A percentile compares a stretch with the other conserved stretches of the same genome.
Evolutionary conservation across 495 filamentous ascomycete species (phyloP).

Genomic region (Penicillium alfredii): DNA sequence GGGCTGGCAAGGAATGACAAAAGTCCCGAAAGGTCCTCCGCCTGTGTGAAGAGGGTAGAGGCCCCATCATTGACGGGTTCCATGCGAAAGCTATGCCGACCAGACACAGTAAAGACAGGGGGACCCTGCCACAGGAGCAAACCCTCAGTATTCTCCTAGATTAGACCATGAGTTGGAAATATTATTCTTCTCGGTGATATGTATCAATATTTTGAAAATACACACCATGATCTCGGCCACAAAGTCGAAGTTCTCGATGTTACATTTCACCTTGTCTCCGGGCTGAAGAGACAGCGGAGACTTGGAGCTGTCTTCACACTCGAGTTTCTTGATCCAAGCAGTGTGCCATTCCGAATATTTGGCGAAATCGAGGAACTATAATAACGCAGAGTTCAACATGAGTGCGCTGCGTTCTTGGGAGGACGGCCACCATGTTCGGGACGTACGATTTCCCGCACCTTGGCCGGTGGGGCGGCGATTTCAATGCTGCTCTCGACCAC

Average conservation of each 20-base stretch:
- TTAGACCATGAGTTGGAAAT: not conserved
- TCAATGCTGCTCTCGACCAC: slow-evolving; percentile 20
- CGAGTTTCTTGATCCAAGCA: slow-evolving; percentile 19
- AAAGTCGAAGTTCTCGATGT: slow-evolving; percentile 25
- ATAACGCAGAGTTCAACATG: not conserved
- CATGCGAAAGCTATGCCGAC: slow-evolving; percentile 20
- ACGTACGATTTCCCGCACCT: slow-evolving; percentile 27
- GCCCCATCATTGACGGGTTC: slow-evolving; percentile 20
- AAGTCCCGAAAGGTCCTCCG: slow-evolving; percentile 19
- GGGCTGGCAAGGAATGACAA: slow-evolving; percentile 21
- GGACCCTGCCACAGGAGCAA: slow-evolving; percentile 27
- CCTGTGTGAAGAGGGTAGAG: slow-evolving; percentile 23
- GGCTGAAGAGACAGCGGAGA: slow-evolving; percentile 5
- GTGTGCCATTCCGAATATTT: slow-evolving; percentile 25
- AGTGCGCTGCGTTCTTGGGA: too few relatives aligned
- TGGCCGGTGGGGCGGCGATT: slow-evolving; percentile 22
- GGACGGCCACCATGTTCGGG: too few relatives aligned
- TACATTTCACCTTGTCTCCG: slow-evolving; percentile 19
- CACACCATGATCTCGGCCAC: slow-evolving; percentile 21
- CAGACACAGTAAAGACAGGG: slow-evolving; percentile 22
- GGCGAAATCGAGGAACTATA: slow-evolving; percentile 24
- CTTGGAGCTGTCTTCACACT: slow-evolving; percentile 14
- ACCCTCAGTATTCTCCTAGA: slow-evolving; percentile 19
- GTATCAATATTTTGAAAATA: too few relatives aligned
- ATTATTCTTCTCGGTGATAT: too few relatives aligned